Percentiles rank a stretch among this genome's conserved stretches.
phyloP scores from a whole-genome alignment of 148 eudicot species.

The Rhododendron vialii region DNA sequence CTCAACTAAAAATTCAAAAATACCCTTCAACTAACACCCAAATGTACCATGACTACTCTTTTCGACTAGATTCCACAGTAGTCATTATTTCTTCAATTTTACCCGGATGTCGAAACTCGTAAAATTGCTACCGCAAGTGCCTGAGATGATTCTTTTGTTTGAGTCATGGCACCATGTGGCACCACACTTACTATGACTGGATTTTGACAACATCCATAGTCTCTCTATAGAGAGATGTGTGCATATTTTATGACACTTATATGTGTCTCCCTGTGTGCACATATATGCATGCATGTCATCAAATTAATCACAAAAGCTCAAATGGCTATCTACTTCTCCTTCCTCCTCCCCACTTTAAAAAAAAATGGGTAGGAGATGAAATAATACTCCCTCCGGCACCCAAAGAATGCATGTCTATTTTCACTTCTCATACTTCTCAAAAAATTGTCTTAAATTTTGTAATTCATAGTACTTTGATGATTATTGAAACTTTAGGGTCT shows the following conservation, averaged over 20 bases:
- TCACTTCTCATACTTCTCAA: not conserved
- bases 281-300: not conserved
- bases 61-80: not conserved
- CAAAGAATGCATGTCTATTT: not conserved
- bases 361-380: not conserved
- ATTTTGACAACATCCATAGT: not conserved
- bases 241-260: not conserved
- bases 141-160: not conserved
- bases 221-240: not conserved
- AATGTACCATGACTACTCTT: not conserved
- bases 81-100: not conserved
- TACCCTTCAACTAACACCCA: not conserved
- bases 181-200: not conserved
- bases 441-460: not conserved
- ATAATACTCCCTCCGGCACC: no score
- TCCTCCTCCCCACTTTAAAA: no score
- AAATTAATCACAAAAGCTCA: not conserved
- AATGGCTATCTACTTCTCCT: not conserved
- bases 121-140: not conserved
- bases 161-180: not conserved
- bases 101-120: not conserved
- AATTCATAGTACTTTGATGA: no score
- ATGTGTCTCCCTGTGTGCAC: not conserved
- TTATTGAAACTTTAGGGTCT: no score
- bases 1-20: not conserved